Conservation (phyloP, 306 rosid species). For the Hippophae tibetana region DNA sequence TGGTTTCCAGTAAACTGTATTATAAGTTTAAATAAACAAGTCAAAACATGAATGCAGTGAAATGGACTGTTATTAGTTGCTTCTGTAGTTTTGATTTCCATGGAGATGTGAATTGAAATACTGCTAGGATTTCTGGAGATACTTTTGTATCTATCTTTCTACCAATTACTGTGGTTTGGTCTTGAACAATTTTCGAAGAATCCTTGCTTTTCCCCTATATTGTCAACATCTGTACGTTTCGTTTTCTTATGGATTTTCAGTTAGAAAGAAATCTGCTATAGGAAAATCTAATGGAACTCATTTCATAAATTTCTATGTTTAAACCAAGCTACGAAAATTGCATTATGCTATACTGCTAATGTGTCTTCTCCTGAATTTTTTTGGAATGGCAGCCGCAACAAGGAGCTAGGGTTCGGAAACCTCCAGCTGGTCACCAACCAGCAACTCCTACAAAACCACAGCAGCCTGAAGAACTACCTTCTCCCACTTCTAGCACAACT, state of each 20-base stretch:
- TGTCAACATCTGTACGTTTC: not conserved
- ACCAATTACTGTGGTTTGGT: no score
- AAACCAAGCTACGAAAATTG: not conserved
- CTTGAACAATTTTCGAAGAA: no score
- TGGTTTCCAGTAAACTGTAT: not conserved
- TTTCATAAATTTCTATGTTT: not conserved
- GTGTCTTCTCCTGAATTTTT: slow-evolving; percentile 7
- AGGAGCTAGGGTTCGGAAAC: slow-evolving; percentile 26
- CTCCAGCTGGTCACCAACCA: slow-evolving; percentile 23
- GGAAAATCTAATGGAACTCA: not conserved
- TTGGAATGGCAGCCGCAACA: slow-evolving; percentile 35
- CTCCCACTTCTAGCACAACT: slow-evolving; percentile 31
- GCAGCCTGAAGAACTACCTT: slow-evolving; percentile 23
- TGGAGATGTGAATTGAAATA: no score
- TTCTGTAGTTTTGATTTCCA: no score
- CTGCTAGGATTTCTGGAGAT: no score
- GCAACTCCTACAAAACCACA: slow-evolving; percentile 9
- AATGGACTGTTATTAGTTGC: no score
- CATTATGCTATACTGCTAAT: slow-evolving; percentile 3
- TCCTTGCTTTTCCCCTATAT: not conserved
- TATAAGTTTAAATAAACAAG: no score
- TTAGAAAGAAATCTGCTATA: no score
- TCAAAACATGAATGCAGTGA: no score
- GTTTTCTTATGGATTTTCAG: no score
- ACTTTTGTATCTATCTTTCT: no score